phyloP scores from a whole-genome alignment of 1,284 basidiomycete genomes.

The Golubevia sp. region DNA sequence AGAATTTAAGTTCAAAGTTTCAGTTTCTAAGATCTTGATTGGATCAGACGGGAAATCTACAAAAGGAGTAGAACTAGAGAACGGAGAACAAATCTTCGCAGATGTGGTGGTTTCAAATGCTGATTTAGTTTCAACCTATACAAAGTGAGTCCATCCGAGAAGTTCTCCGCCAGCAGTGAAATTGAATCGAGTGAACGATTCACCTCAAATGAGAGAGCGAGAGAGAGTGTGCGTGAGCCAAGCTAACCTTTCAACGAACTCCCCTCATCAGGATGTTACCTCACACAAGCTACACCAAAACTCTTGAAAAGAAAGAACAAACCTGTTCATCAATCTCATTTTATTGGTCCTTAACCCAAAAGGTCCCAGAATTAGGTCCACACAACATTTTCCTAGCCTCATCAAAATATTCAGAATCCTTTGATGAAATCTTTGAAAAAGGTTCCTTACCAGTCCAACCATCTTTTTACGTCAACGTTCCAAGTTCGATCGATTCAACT shows the following conservation, averaged over 20 bases:
- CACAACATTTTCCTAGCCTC: constrained; percentile 57
- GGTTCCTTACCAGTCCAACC: constrained; percentile 41
- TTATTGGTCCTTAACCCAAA: constrained; percentile 40
- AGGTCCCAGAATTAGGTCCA: constrained; percentile 33
- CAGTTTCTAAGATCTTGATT: constrained; percentile 31
- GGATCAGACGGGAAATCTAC: constrained; percentile 18
- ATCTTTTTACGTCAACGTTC: constrained; percentile 50
- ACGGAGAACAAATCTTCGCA: constrained; percentile 31
- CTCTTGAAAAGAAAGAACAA: constrained; percentile 30
- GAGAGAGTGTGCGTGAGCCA: too few relatives aligned
- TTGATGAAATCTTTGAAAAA: constrained; percentile 50
- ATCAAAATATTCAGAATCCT: constrained; percentile 40
- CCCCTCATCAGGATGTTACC: constrained; percentile 36
- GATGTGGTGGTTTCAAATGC: constrained; percentile 52
- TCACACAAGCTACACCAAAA: constrained; percentile 22
- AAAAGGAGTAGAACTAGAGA: constrained; percentile 33
- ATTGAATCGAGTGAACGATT: too few relatives aligned
- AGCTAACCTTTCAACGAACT: too few relatives aligned
- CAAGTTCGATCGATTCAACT: constrained; percentile 20
- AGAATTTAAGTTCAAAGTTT: constrained; percentile 26
- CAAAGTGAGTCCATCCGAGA: constrained; percentile 16
- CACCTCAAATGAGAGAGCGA: too few relatives aligned
- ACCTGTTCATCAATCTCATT: constrained; percentile 50
- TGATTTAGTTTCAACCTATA: constrained; percentile 49
- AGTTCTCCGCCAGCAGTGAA: too few relatives aligned